phyloP scores from a whole-genome alignment of 257 asterid genomes.

The Salvia miltiorrhiza region DNA sequence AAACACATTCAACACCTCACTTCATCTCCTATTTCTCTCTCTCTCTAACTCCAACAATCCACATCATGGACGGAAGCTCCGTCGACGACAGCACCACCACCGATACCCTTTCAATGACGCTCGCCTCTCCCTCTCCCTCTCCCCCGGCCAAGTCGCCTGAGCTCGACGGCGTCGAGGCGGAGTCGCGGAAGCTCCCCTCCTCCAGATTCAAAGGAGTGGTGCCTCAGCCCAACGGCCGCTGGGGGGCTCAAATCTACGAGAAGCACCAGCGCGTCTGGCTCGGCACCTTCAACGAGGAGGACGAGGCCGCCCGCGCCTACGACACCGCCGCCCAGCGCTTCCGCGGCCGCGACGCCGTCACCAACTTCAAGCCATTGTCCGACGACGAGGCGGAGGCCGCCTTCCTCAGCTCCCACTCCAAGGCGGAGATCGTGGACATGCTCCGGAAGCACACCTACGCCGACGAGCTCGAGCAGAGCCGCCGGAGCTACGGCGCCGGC shows the following conservation, averaged over 20 bases:
- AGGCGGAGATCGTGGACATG: slow-evolving; percentile 67
- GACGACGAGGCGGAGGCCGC: slow-evolving; percentile 38
- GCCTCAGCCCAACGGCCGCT: slow-evolving; percentile 90
- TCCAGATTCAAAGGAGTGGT: slow-evolving; percentile 89
- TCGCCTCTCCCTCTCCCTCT: slow-evolving; percentile 18
- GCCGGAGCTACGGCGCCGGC: slow-evolving; percentile 19
- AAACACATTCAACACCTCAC: slow-evolving; percentile 25
- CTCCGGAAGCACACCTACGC: slow-evolving; percentile 56
- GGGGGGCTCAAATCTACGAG: slow-evolving; percentile 94
- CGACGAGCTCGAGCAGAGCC: slow-evolving; percentile 62
- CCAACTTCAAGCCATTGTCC: slow-evolving; percentile 49
- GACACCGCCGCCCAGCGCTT: slow-evolving; percentile 71
- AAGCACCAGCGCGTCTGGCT: slow-evolving; percentile 74
- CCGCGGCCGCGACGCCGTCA: slow-evolving; percentile 70
- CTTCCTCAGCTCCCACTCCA: slow-evolving; percentile 46
- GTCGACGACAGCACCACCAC: slow-evolving; percentile 59
- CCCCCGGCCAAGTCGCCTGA: slow-evolving; percentile 41
- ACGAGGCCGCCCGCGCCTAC: slow-evolving; percentile 59
- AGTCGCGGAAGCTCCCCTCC: slow-evolving; percentile 77
- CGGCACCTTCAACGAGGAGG: slow-evolving; percentile 64
- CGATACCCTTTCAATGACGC: slow-evolving; percentile 38
- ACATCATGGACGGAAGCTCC: slow-evolving; percentile 40
- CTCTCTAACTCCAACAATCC: not conserved
- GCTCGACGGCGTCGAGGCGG: slow-evolving; percentile 73
- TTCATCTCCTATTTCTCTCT: not conserved